These are phyloP conservation scores for Hypoxylon sp. DNA, from an alignment of 2,329 filamentous ascomycete species.

Conservation along the genomic window DNA sequence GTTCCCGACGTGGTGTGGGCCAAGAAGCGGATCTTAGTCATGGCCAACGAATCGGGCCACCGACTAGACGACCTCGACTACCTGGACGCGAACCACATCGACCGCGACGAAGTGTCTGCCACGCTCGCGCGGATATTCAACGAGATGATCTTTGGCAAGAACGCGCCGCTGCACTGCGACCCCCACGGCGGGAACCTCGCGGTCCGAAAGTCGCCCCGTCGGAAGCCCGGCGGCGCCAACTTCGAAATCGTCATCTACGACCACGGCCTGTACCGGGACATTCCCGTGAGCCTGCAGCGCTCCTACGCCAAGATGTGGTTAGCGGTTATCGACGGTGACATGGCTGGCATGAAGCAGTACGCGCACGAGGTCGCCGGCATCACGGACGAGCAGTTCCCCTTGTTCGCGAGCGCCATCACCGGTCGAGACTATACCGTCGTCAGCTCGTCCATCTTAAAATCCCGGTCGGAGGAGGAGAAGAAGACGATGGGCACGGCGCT, in stretches of 20 bases:
- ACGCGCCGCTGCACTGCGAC: conserved; percentile 92
- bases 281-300: conserved; percentile 77
- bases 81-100: conserved; percentile 84
- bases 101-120: conserved; percentile 93
- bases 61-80: conserved; percentile 90
- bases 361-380: conserved; percentile 89
- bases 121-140: conserved; percentile 94
- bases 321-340: conserved; percentile 89
- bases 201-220: conserved; percentile 76
- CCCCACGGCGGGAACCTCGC: conserved; percentile 97
- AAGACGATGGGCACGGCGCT: conserved; percentile 84
- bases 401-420: conserved; percentile 96
- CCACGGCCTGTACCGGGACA: conserved; percentile 94
- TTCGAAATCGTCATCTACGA: conserved; percentile 98
- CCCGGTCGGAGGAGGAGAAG: conserved; percentile 79
- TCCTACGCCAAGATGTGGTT: conserved; percentile 98
- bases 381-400: conserved; percentile 86
- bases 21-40: conserved; percentile 87
- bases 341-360: conserved; percentile 85
- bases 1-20: conserved; percentile 92
- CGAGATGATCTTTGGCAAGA: conserved; percentile 96
- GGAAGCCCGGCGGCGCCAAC: conserved; percentile 68
- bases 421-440: conserved; percentile 88
- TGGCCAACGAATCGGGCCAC: conserved; percentile 89
- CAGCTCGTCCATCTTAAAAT: conserved; percentile 62